Evolutionary conservation across 805 yeast species (phyloP).

Genomic region (Alloascoidea hylecoeti): DNA sequence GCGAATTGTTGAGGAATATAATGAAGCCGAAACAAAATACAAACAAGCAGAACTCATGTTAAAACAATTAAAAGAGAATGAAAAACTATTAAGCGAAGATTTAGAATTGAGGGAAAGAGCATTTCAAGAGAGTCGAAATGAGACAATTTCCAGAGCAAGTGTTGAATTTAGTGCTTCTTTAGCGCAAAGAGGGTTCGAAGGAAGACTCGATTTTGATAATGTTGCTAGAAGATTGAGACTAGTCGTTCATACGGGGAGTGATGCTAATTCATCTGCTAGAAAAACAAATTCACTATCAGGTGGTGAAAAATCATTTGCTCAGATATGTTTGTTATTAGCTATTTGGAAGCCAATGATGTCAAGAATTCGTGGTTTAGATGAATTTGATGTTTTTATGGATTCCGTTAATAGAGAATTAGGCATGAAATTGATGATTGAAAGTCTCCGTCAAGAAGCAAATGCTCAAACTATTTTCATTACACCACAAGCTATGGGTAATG

Average conservation of each 20-base stretch:
- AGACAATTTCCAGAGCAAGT: background rate
- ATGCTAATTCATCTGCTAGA: slow-evolving; percentile 36
- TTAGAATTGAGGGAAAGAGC: background rate
- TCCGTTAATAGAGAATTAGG: slow-evolving; percentile 77
- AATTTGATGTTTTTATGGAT: slow-evolving; percentile 95
- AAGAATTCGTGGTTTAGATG: slow-evolving; percentile 81
- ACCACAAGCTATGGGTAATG: slow-evolving; percentile 71
- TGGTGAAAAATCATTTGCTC: slow-evolving; percentile 93
- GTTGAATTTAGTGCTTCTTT: background rate
- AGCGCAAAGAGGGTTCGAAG: slow-evolving; percentile 49
- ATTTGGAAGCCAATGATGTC: slow-evolving; percentile 92
- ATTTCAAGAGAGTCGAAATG: background rate
- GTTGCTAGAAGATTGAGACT: slow-evolving; percentile 34
- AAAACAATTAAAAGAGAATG: background rate
- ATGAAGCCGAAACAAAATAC: background rate
- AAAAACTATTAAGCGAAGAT: background rate
- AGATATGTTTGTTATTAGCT: slow-evolving; percentile 72
- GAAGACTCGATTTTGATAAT: slow-evolving; percentile 53
- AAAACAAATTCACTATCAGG: slow-evolving; percentile 83
- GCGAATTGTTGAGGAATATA: background rate
- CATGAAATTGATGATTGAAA: slow-evolving; percentile 55
- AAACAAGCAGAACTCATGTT: background rate
- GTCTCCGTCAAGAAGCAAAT: slow-evolving; percentile 45
- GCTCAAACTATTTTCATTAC: slow-evolving; percentile 89
- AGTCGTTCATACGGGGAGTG: slow-evolving; percentile 41